Percentiles rank a stretch among this genome's conserved stretches.
These are phyloP conservation scores for Straminergon stramineum DNA, from an alignment of 225 moss, liverwort and hornwort species.

Conservation along the genomic window DNA sequence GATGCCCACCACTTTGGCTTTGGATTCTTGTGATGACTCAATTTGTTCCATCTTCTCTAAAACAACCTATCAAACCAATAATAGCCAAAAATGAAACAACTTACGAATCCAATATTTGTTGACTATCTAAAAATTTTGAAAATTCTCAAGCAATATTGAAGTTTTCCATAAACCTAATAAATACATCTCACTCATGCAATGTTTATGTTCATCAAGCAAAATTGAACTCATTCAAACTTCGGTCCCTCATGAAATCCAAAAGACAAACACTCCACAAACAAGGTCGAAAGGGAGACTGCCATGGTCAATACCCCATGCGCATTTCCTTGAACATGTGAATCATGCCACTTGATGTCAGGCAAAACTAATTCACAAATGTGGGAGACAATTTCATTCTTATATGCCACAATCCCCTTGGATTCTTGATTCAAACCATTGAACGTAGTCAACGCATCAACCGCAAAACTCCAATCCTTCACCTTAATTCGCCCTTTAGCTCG, in stretches of 20 bases:
- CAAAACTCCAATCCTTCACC: not conserved
- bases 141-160: accelerated
- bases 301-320: not conserved
- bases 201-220: too few species aligned
- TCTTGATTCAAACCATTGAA: not conserved
- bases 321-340: not conserved
- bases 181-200: not conserved
- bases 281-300: not conserved
- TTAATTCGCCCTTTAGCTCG: not conserved
- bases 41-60: not conserved
- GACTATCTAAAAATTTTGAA: not conserved
- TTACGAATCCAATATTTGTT: not conserved
- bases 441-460: not conserved
- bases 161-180: not conserved
- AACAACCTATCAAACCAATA: not conserved
- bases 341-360: not conserved
- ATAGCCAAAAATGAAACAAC: not conserved
- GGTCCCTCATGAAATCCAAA: not conserved
- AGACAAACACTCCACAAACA: not conserved
- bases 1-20: not conserved
- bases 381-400: too few species aligned
- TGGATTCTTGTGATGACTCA: not conserved
- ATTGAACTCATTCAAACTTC: not conserved
- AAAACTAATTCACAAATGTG: not conserved
- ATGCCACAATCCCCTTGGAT: not conserved